Base-by-base conservation (phyloP, 768 basidiomycete genomes). In the Boletus sp. region DNA sequence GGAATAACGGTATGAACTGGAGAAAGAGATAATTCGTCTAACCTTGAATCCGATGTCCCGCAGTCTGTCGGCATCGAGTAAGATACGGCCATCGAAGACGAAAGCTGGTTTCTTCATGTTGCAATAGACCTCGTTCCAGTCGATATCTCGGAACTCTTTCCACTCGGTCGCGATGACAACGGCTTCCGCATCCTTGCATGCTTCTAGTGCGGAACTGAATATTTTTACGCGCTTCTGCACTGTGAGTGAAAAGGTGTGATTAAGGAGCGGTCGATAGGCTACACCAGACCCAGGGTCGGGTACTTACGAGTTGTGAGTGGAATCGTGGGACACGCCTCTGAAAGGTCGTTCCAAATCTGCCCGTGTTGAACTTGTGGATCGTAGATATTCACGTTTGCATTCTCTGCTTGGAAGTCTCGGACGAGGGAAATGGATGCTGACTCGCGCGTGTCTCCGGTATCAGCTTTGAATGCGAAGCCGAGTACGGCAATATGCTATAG, bases 391-490 rank as follows among this genome's bases (percentile, higher is more conserved):
- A 99, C 80, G 45, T 83, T 73, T 11, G 97, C 95, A 62, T 83
- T 84, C 75, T 99, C 97, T 38, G 83, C 82, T 63, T 85, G 81
- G 84, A 99, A 99, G 78, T 98, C 87, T 63, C 85, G 87, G 75
- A 96, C 87, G 61, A 99, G 84, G 30, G 92, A 88, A 74, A 98
- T 98, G 17, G 97, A 84, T 29, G 97, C 87, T 3, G 93, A 95
- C 77, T 98, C 97, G 71, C 97, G 93, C 37, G 97, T 99, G 71
- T 99, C 97, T 56, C 97, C 97, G 13, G 97, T 99, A 72, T 98
- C 95, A 40, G 97, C 96, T 79, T 98, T 98, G 86, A 98, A 98
- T 4, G 96, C 97, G 72, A 98, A 99, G 11, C 96, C 96, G 40
- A 99, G 85, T 43, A 99, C 90, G 41, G 97, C 92, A 65, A 99